Conservation (phyloP, 108 stramenopile species). For the Licmophora abbreviata region DNA sequence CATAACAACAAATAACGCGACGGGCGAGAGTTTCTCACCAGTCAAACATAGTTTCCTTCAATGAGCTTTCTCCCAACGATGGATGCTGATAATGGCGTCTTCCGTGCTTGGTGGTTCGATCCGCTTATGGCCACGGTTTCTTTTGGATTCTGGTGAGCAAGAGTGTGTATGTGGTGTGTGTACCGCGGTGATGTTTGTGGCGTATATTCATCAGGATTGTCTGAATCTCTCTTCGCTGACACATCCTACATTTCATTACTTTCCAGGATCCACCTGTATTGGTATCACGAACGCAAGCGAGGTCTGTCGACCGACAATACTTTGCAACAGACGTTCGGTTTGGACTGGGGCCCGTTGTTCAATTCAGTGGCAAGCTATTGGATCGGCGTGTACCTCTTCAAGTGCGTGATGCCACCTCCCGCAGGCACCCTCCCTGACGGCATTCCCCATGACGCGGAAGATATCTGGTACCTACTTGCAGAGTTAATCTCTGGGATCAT, state of each 20-base stretch:
- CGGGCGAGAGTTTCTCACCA: no score
- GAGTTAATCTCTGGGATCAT: constrained; percentile 15
- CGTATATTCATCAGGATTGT: no score
- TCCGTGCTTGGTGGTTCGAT: constrained; percentile 26
- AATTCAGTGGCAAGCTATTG: constrained; percentile 10
- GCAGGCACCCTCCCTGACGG: constrained; percentile 10
- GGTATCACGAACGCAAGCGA: constrained; percentile 11
- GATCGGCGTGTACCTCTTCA: constrained; percentile 16
- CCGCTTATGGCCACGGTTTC: constrained; percentile 12
- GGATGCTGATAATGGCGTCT: constrained; percentile 8
- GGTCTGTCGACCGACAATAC: background rate
- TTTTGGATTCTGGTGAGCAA: constrained; percentile 15
- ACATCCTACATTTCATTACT: no score
- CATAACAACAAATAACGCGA: no score
- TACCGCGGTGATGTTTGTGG: no score
- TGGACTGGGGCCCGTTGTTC: background rate
- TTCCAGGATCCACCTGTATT: constrained; percentile 15
- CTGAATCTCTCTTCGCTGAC: no score
- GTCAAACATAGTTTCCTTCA: no score
- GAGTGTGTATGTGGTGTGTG: no score
- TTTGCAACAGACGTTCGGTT: constrained; percentile 1
- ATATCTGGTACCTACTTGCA: background rate
- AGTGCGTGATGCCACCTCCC: constrained; percentile 5
- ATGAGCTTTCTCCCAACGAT: background rate
- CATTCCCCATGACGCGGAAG: background rate